Evolutionary conservation across 1,284 basidiomycete genomes (phyloP).

Genomic region (Xerocomus nothofagi): DNA sequence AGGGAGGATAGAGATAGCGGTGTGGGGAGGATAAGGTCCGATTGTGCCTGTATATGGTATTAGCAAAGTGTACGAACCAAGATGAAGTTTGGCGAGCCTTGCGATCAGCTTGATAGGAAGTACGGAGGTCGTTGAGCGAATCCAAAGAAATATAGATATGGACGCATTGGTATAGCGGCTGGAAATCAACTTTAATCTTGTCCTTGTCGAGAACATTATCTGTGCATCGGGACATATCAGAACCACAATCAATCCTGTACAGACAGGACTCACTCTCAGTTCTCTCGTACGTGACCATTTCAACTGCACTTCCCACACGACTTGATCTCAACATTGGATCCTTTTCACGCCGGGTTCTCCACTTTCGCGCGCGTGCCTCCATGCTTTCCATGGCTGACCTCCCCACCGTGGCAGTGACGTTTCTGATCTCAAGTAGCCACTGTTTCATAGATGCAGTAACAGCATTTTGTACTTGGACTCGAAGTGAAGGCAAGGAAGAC

Average conservation of each 20-base stretch:
- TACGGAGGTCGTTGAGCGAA: conserved; percentile 84
- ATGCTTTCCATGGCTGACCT: conserved; percentile 88
- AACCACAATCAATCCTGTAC: neutral
- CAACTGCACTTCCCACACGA: conserved; percentile 92
- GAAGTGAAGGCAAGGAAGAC: conserved; percentile 88
- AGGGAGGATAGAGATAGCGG: conserved; percentile 60
- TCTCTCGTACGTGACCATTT: conserved; percentile 92
- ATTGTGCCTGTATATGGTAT: conserved; percentile 77
- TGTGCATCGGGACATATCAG: conserved; percentile 35
- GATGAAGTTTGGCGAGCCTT: conserved; percentile 57
- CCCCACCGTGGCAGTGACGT: conserved; percentile 86
- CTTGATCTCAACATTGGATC: conserved; percentile 74
- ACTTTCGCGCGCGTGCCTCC: conserved; percentile 81
- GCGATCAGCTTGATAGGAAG: conserved; percentile 93
- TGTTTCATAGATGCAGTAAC: conserved; percentile 96
- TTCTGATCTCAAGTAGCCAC: conserved; percentile 95
- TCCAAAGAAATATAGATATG: conserved; percentile 95
- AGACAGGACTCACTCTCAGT: conserved; percentile 76
- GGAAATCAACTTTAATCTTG: conserved; percentile 87
- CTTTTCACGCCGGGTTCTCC: conserved; percentile 80
- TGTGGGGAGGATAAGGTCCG: conserved; percentile 87
- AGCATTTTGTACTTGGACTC: conserved; percentile 86
- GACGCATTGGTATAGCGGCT: conserved; percentile 94
- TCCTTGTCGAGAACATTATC: conserved; percentile 93
- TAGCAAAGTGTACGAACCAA: conserved; percentile 8